Evolutionary conservation across 1,284 basidiomycete species (phyloP).

Genomic region (Tilletia horrida): DNA sequence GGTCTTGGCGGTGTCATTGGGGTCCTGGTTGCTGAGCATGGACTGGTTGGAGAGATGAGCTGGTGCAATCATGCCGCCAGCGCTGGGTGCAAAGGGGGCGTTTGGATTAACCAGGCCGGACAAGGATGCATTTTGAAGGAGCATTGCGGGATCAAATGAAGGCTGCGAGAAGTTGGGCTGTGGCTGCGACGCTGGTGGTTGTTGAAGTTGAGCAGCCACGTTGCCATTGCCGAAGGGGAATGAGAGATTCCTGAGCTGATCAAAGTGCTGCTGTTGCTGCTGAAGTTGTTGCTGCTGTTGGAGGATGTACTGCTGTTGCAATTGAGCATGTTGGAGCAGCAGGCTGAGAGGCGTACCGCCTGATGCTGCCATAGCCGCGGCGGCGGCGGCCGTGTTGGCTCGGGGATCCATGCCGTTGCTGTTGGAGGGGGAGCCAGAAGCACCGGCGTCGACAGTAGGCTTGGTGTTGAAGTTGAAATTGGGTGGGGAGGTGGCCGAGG

Average conservation of each 20-base stretch:
- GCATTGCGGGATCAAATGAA: conserved; percentile 18
- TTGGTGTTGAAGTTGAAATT: conserved; percentile 29
- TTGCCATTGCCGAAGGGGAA: conserved; percentile 2
- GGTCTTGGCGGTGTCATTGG: conserved; percentile 39
- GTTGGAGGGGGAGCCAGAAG: too few relatives aligned
- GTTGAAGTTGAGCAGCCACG: conserved; percentile 16
- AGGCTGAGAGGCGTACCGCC: conserved; percentile 17
- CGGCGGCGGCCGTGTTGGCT: conserved; percentile 25
- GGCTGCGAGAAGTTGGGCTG: not conserved
- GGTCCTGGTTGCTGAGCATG: conserved; percentile 45
- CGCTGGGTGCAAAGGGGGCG: not conserved
- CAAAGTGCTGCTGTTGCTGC: conserved; percentile 17
- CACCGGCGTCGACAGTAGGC: conserved; percentile 12
- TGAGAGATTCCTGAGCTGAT: not conserved
- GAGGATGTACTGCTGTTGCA: conserved; percentile 15
- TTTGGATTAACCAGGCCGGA: not conserved
- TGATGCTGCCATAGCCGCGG: conserved; percentile 19
- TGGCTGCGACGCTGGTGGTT: conserved; percentile 15
- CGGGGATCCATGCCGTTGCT: conserved; percentile 27
- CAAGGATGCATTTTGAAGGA: conserved; percentile 13
- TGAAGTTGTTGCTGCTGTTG: conserved; percentile 18
- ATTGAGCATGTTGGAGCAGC: conserved; percentile 15
- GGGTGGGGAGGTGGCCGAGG: not conserved
- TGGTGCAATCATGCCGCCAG: not conserved
- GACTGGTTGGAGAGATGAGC: conserved; percentile 25